Evolutionary conservation across 345 rosid genomes (phyloP).

Genomic region (Arabis alpina): DNA sequence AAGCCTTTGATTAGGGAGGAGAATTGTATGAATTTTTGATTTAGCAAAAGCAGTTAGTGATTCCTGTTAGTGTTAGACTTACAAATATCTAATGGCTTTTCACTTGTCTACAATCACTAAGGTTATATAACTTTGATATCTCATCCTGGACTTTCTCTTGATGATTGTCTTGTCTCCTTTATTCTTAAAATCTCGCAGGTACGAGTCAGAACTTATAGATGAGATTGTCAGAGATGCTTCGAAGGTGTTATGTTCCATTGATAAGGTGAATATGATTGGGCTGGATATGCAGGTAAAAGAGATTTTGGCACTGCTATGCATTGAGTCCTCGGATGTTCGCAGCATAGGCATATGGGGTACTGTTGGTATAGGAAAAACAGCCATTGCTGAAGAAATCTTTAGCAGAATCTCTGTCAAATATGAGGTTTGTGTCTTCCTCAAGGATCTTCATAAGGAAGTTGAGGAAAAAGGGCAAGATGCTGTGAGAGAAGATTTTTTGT

Average conservation of each 20-base stretch:
- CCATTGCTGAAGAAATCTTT: slow-evolving; percentile 49
- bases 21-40: neutral
- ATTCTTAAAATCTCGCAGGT: slow-evolving; percentile 28
- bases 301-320: slow-evolving; percentile 31
- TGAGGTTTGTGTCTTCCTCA: slow-evolving; percentile 47
- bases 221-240: slow-evolving; percentile 34
- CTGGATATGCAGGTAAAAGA: slow-evolving; percentile 28
- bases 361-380: slow-evolving; percentile 61
- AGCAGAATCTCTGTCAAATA: slow-evolving; percentile 42
- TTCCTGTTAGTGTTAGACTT: neutral
- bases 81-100: neutral
- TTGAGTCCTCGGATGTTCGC: slow-evolving; percentile 27
- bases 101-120: neutral
- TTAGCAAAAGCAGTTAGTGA: neutral
- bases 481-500: slow-evolving; percentile 29
- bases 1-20: too few species aligned
- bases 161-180: neutral
- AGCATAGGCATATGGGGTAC: slow-evolving; percentile 54
- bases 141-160: neutral
- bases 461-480: slow-evolving; percentile 5
- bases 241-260: neutral
- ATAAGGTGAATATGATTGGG: slow-evolving; percentile 31
- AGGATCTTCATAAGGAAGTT: slow-evolving; percentile 40
- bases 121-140: neutral
- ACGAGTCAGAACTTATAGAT: slow-evolving; percentile 39